Evolutionary conservation across 2,329 filamentous ascomycete species (phyloP).

Genomic region (Zymoseptoria pseudotritici): DNA sequence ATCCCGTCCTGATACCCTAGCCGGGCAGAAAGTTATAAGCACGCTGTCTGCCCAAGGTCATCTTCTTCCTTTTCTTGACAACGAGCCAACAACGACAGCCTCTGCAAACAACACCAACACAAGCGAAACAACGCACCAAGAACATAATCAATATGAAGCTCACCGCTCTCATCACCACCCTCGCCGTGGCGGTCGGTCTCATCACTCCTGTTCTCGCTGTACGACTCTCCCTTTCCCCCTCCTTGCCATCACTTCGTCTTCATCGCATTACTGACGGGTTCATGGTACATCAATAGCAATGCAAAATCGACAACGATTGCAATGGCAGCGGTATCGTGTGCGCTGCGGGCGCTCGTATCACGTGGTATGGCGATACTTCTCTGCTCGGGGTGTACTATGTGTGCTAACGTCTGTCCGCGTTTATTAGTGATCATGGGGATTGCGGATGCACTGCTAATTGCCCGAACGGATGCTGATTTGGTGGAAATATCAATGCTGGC

Average conservation of each 20-base stretch:
- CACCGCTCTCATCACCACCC: neutral
- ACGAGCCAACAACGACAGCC: neutral
- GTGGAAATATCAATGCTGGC: too few relatives aligned
- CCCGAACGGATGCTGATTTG: too few relatives aligned
- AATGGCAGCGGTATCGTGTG: neutral
- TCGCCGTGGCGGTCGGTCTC: neutral
- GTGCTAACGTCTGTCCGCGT: too few relatives aligned
- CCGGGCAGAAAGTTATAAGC: too few relatives aligned
- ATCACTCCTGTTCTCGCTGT: neutral
- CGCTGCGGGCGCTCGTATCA: too few relatives aligned
- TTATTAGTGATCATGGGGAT: too few relatives aligned
- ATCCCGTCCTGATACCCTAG: too few relatives aligned
- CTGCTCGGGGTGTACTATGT: neutral
- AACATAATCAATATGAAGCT: neutral
- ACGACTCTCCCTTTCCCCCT: neutral
- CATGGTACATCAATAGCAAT: neutral
- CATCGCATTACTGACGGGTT: neutral
- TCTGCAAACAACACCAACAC: neutral
- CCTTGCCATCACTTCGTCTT: neutral
- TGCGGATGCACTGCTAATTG: too few relatives aligned
- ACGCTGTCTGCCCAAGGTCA: neutral
- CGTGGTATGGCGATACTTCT: neutral
- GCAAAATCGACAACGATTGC: neutral
- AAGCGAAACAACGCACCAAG: neutral
- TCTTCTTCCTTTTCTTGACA: neutral